Evolutionary conservation across 306 rosid genomes (phyloP), one percentile per base, ranked within the genome.

Genomic region (Phaseolus lunatus): DNA sequence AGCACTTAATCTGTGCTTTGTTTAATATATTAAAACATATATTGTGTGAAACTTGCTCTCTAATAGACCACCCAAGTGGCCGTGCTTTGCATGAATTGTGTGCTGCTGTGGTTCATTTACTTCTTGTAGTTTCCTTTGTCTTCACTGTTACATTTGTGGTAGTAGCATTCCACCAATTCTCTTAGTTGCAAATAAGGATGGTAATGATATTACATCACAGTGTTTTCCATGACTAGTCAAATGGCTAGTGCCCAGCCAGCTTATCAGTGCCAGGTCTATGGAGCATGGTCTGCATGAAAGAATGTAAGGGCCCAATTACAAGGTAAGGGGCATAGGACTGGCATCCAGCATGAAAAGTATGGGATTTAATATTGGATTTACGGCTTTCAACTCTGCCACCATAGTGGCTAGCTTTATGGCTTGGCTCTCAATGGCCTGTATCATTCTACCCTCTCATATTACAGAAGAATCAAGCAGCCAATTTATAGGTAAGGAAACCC

Each of bases 1-100:
- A 50, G 59, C 69, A 50, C 64, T 29, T 37, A 39, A 49, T 41
- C 19, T 23, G 56, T 74, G 64, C 76, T 67, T 57, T 26, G 4
- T 54, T 47, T 73, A 15, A 45, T 57, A 50, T 26, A 23, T 48
- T 67, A 56, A 54, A 35, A 33, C 56, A 35, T 67, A 49, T 57
- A 45, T 56, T n/a, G 14, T 41, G 50, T 37, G 11, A 65, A 24
- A 24, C 27, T 24, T 24, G 27, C 2, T 71, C 54, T 58, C 31
- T 15, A 33, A 68, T 15, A 39, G 53, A 52, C 48, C 63, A 52
- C 56, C 15, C 37, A 13, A 12, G 19, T 9, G 18, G 39, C 10
- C 5, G 27, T 26, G 66, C 18, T 5, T 59, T 26, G 66, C 37
- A 15, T 14, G 66, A 59, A 59, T 14, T 7, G 41, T 15, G 20